Evolutionary conservation across 2,329 filamentous ascomycete species (phyloP).

Genomic region (Epichloe brachyelytri): DNA sequence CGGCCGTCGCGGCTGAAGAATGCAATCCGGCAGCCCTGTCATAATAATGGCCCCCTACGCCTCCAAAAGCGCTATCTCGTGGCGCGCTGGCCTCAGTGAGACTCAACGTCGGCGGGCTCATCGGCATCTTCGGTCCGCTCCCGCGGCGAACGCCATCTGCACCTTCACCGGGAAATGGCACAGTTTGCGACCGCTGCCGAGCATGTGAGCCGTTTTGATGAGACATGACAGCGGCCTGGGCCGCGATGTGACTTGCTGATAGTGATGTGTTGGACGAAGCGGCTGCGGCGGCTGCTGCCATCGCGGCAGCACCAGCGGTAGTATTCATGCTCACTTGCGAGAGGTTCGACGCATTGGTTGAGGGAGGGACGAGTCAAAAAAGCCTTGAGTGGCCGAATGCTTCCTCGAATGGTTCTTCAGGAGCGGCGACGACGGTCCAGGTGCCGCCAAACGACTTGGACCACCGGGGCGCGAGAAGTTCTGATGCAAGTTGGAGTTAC

Average conservation of each 20-base stretch:
- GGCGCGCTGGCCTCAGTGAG: constrained; percentile 53
- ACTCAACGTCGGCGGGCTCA: constrained; percentile 50
- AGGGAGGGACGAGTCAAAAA: constrained; percentile 62
- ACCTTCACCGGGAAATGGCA: constrained; percentile 42
- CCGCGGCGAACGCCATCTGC: constrained; percentile 31
- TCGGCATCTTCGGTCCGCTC: constrained; percentile 34
- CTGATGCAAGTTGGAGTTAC: constrained; percentile 32
- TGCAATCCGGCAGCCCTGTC: constrained; percentile 43
- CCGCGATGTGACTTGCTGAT: constrained; percentile 65
- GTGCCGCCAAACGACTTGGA: constrained; percentile 14
- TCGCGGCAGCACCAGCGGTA: constrained; percentile 22
- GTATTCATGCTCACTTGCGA: constrained; percentile 35
- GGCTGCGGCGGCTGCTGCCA: constrained; percentile 19
- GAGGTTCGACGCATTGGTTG: constrained; percentile 42
- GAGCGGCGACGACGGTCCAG: constrained; percentile 17
- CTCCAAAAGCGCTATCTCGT: constrained; percentile 40
- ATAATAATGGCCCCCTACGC: constrained; percentile 42
- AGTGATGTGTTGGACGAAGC: constrained; percentile 16
- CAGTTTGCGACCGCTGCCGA: constrained; percentile 62
- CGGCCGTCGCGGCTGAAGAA: constrained; percentile 50
- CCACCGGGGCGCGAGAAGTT: constrained; percentile 46
- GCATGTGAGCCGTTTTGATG: constrained; percentile 38
- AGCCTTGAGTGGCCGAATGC: constrained; percentile 61
- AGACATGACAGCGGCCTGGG: constrained; percentile 62
- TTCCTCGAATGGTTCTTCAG: constrained; percentile 42